Evolutionary conservation across 495 filamentous ascomycete species (phyloP).

Genomic region (Margaritispora aquatica): DNA sequence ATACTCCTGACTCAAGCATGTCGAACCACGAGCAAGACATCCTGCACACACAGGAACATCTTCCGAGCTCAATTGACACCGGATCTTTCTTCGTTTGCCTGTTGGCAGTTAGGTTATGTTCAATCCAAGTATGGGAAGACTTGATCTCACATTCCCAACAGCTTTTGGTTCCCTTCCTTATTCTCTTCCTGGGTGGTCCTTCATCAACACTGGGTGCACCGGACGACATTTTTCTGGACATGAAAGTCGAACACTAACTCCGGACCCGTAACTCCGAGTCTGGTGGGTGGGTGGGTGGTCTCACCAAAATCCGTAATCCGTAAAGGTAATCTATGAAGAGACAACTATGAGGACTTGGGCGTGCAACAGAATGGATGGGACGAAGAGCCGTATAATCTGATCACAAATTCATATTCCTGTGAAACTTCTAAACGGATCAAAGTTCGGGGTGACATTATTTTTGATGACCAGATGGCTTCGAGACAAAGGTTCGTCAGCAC

Average conservation of each 20-base stretch:
- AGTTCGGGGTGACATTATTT: background rate
- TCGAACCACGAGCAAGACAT: constrained; percentile 38
- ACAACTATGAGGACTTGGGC: too few species aligned
- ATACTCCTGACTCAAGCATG: constrained; percentile 46
- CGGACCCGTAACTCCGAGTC: background rate
- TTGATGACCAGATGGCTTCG: background rate
- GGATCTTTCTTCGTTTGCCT: constrained; percentile 40
- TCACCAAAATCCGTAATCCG: too few species aligned
- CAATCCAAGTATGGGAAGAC: background rate
- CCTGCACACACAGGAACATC: constrained; percentile 37
- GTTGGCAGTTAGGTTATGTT: background rate
- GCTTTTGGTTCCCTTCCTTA: constrained; percentile 49
- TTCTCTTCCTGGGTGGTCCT: constrained; percentile 33
- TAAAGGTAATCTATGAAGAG: too few species aligned
- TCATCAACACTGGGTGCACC: constrained; percentile 17
- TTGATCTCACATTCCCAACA: constrained; percentile 47
- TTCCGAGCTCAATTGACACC: constrained; percentile 34
- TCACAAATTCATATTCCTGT: background rate
- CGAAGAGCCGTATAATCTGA: background rate
- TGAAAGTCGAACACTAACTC: background rate
- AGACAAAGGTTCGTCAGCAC: constrained; percentile 2
- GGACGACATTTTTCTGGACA: background rate
- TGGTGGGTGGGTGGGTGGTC: too few species aligned
- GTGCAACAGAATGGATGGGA: background rate
- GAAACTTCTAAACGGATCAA: background rate